Evolutionary conservation across 345 rosid species (phyloP).

Genomic region (Eucalyptus sp.): DNA sequence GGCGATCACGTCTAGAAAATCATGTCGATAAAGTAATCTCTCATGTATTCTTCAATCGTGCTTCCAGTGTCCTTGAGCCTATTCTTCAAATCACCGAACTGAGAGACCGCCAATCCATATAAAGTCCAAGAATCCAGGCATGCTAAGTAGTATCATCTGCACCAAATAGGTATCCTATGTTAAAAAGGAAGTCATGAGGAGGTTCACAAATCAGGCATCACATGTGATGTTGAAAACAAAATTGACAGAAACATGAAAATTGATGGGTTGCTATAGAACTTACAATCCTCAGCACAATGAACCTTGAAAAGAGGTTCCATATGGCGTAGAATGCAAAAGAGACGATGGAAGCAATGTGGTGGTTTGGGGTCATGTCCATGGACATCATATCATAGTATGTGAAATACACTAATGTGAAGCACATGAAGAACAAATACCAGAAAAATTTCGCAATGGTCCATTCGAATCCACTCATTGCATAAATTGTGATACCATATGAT

Average conservation of each 20-base stretch:
- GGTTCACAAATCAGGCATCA: background rate
- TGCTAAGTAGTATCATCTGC: conserved; percentile 36
- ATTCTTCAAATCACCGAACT: conserved; percentile 5
- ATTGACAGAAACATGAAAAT: too few species aligned
- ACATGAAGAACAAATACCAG: conserved; percentile 35
- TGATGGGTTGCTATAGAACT: background rate
- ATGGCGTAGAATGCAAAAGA: conserved; percentile 12
- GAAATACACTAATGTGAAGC: conserved; percentile 35
- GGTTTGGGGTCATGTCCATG: conserved; percentile 25
- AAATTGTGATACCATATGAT: conserved; percentile 10
- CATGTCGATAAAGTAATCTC: background rate
- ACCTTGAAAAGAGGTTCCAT: conserved; percentile 38
- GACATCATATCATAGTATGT: conserved; percentile 35
- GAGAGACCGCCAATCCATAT: conserved; percentile 23
- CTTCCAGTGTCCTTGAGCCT: background rate
- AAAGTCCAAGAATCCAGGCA: conserved; percentile 23
- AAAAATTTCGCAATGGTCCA: conserved; percentile 25
- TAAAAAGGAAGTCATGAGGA: background rate
- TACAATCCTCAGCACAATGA: conserved; percentile 20
- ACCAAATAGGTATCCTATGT: conserved; percentile 35
- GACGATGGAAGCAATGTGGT: conserved; percentile 18
- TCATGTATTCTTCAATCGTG: background rate
- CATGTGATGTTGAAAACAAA: background rate
- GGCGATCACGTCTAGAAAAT: conserved; percentile 14
- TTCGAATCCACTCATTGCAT: conserved; percentile 32